A percentile compares a stretch with the other conserved stretches of the same genome.
phyloP scores from a whole-genome alignment of 495 filamentous ascomycete genomes.

The Penicillium macrosclerotiorum region DNA sequence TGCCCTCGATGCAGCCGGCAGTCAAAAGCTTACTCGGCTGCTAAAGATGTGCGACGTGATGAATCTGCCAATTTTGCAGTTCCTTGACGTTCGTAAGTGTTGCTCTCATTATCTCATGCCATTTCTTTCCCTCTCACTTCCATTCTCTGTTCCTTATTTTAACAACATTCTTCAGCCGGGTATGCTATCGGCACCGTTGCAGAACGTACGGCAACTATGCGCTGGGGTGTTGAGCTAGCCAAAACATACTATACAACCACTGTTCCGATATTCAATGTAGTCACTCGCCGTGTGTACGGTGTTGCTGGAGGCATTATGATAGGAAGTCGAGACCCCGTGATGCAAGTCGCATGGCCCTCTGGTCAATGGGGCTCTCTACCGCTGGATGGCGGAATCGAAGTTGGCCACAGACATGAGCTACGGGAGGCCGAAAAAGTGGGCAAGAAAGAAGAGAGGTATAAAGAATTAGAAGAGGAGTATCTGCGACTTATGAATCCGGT shows the following conservation, averaged over 20 bases:
- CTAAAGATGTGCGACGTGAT: constrained; percentile 64
- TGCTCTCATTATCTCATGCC: too few species aligned
- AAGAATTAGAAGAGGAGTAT: constrained; percentile 58
- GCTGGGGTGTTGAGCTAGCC: constrained; percentile 57
- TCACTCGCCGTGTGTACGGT: constrained; percentile 56
- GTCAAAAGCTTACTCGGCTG: constrained; percentile 56
- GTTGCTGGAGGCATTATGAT: constrained; percentile 64
- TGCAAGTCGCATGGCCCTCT: constrained; percentile 61
- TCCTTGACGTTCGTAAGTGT: constrained; percentile 57
- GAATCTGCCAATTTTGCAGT: constrained; percentile 61
- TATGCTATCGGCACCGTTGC: constrained; percentile 63
- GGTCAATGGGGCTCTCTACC: constrained; percentile 61
- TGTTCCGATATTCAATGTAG: constrained; percentile 57
- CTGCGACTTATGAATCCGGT: constrained; percentile 61
- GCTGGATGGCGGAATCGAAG: constrained; percentile 61
- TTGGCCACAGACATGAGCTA: constrained; percentile 57
- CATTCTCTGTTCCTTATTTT: neutral
- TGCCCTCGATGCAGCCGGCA: constrained; percentile 57
- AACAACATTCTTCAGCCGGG: constrained; percentile 37
- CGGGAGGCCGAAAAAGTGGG: constrained; percentile 51
- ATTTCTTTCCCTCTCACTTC: neutral
- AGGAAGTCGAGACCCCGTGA: constrained; percentile 55
- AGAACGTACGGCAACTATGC: constrained; percentile 61
- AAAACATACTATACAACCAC: constrained; percentile 60
- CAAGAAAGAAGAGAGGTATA: constrained; percentile 47